Conservation (phyloP, 441 rosid genomes). For the Melastoma candidum region DNA sequence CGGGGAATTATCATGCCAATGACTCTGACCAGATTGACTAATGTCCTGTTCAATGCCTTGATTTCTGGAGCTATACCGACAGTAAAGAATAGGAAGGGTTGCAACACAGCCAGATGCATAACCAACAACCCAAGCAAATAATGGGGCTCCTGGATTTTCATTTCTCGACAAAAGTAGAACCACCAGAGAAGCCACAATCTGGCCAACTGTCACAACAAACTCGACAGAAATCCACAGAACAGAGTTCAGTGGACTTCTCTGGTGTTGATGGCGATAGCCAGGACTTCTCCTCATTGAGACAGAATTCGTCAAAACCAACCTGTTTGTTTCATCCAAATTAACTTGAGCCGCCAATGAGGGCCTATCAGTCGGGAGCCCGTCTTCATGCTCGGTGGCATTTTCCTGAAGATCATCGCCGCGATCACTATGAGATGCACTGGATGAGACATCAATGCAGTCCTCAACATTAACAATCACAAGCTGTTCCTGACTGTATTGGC, state of each 20-base stretch:
- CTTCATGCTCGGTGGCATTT: conserved; percentile 27
- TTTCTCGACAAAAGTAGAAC: conserved; percentile 66
- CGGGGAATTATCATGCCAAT: conserved; percentile 31
- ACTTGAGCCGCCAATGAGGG: conserved; percentile 29
- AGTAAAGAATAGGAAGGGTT: conserved; percentile 75
- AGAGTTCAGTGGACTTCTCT: conserved; percentile 83
- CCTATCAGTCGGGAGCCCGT: conserved; percentile 31
- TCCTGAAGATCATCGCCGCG: conserved; percentile 14
- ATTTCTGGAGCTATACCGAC: conserved; percentile 65
- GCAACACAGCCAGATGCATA: conserved; percentile 93
- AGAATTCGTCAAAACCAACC: conserved; percentile 37
- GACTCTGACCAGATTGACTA: conserved; percentile 40
- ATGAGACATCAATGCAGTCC: conserved; percentile 24
- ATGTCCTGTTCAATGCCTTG: conserved; percentile 51
- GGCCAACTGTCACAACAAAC: conserved; percentile 66
- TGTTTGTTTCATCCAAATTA: conserved; percentile 33
- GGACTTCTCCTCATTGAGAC: conserved; percentile 43
- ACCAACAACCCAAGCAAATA: conserved; percentile 84
- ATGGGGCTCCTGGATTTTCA: conserved; percentile 72
- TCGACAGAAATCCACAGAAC: conserved; percentile 90
- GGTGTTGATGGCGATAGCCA: conserved; percentile 41
- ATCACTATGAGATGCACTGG: conserved; percentile 36
- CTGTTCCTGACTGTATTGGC: conserved; percentile 34
- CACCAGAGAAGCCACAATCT: conserved; percentile 70
- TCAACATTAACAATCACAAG: conserved; percentile 41